These are phyloP conservation scores for Trichoderma polysporum DNA, from an alignment of 2,329 filamentous ascomycete species.

Conservation along the genomic window DNA sequence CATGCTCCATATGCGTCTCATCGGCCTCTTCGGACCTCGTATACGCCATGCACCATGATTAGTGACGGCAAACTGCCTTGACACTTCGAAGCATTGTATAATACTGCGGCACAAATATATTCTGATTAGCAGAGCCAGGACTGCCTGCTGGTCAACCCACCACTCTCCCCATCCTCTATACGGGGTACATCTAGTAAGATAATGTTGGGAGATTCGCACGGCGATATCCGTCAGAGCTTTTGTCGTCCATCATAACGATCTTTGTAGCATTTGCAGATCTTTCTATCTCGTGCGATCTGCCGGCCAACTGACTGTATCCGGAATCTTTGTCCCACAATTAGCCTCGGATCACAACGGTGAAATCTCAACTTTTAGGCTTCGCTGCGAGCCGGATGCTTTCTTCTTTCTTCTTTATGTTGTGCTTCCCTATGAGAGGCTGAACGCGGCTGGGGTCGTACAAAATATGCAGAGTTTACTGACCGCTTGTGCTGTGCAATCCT, in stretches of 20 bases:
- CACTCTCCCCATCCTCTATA: neutral
- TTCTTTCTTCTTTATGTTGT: neutral
- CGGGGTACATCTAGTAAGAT: neutral
- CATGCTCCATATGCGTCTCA: neutral
- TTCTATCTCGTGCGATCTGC: constrained; percentile 2
- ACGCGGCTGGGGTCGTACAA: constrained; percentile 17
- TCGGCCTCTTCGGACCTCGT: neutral
- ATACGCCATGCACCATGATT: neutral
- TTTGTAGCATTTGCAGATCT: neutral
- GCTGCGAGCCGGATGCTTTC: neutral
- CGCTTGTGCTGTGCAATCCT: constrained; percentile 11
- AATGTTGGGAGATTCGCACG: neutral
- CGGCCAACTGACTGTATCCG: neutral
- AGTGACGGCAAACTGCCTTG: neutral
- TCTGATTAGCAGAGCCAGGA: neutral
- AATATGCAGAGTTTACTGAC: neutral
- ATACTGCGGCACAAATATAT: neutral
- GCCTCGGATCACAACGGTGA: neutral
- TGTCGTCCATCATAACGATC: neutral
- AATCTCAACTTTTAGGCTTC: neutral
- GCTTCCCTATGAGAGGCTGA: neutral
- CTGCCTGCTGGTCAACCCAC: neutral
- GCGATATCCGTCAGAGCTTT: neutral
- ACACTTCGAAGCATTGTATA: neutral
- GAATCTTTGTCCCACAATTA: neutral